Evolutionary conservation across 257 asterid species (phyloP).

Genomic region (Cordia subcordata): DNA sequence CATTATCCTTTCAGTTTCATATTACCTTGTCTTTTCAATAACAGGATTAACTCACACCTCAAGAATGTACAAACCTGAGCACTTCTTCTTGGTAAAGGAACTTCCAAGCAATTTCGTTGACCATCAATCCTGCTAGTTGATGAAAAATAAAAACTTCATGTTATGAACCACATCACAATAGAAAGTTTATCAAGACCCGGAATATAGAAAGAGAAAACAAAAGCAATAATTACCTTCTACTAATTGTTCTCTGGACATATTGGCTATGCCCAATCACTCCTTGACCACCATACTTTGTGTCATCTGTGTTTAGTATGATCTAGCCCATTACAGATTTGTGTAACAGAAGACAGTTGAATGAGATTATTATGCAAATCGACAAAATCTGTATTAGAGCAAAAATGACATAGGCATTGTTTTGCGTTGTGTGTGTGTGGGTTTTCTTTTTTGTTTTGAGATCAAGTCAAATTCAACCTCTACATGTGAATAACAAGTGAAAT

Average conservation of each 20-base stretch:
- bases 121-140: constrained; percentile 68
- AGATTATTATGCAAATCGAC: no score
- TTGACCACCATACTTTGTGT: constrained; percentile 73
- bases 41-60: background rate
- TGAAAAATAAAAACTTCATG: background rate
- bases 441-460: no score
- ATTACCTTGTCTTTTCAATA: no score
- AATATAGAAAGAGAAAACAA: constrained; percentile 6
- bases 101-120: constrained; percentile 63
- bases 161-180: constrained; percentile 10
- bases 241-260: constrained; percentile 60
- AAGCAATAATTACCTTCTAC: constrained; percentile 45
- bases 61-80: constrained; percentile 64
- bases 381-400: no score
- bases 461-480: background rate
- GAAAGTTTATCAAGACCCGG: background rate
- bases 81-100: constrained; percentile 80
- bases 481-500: background rate
- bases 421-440: no score
- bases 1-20: no score
- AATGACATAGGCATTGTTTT: no score
- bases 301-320: constrained; percentile 80
- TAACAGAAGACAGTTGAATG: no score
- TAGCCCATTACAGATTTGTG: constrained; percentile 21
- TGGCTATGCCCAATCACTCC: constrained; percentile 52